Evolutionary conservation across 2,329 filamentous ascomycete species (phyloP).

Genomic region (Beauveria varroae): DNA sequence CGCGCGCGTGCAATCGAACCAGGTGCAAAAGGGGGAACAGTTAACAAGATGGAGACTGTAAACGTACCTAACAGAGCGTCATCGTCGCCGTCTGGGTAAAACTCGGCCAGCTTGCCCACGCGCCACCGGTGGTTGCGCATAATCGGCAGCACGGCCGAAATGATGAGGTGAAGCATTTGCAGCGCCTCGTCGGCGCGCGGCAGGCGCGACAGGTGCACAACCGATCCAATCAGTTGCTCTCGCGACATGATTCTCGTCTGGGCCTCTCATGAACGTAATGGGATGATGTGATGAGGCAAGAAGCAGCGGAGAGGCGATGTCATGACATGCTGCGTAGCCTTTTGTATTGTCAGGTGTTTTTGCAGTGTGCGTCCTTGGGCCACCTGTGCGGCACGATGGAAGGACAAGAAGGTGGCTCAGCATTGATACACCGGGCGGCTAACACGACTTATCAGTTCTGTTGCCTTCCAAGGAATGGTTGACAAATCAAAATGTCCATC

Average conservation of each 20-base stretch:
- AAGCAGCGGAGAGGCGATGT: neutral
- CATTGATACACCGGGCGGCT: neutral
- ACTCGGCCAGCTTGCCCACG: slow-evolving; percentile 73
- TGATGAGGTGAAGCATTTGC: slow-evolving; percentile 66
- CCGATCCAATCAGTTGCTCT: slow-evolving; percentile 40
- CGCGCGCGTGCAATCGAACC: no score
- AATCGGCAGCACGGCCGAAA: slow-evolving; percentile 86
- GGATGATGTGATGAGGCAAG: neutral
- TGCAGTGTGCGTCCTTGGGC: neutral
- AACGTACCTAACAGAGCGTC: slow-evolving; percentile 59
- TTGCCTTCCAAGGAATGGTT: neutral
- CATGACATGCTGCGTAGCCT: neutral
- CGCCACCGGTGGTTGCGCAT: slow-evolving; percentile 83
- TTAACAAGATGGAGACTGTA: neutral
- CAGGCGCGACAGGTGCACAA: slow-evolving; percentile 40
- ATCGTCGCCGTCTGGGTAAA: slow-evolving; percentile 68
- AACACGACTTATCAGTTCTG: neutral
- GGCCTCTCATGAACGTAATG: neutral
- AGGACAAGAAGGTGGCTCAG: neutral
- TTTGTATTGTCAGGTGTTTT: neutral
- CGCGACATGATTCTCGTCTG: slow-evolving; percentile 27
- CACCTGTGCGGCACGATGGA: neutral
- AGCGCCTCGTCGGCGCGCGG: slow-evolving; percentile 43
- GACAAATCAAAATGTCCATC: no score
- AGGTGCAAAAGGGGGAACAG: neutral